A percentile compares a stretch with the other conserved stretches of the same genome.
Evolutionary conservation across 768 basidiomycete genomes (phyloP).

Genomic region (Saitozyma podzolica): DNA sequence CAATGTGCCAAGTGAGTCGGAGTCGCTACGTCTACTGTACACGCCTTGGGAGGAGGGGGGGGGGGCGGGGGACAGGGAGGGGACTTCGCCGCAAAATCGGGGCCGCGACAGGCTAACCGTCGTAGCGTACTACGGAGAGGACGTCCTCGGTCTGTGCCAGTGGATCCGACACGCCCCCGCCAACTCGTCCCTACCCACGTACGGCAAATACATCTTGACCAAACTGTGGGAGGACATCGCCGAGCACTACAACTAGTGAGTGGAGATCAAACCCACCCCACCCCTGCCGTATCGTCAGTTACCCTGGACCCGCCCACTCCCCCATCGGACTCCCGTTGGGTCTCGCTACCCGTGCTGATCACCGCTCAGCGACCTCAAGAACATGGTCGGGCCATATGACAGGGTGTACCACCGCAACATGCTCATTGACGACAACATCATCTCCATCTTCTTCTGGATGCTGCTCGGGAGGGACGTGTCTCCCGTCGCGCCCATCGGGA

Average conservation of each 20-base stretch:
- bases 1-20: conserved; percentile 12
- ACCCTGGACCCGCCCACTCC: too few species aligned
- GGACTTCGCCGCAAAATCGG: background rate
- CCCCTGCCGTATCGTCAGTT: background rate
- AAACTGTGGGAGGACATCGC: conserved; percentile 12
- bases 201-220: conserved; percentile 9
- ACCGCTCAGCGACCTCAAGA: conserved; percentile 11
- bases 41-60: too few species aligned
- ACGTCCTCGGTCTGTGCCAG: conserved; percentile 4
- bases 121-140: conserved; percentile 11
- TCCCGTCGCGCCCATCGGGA: conserved; percentile 12
- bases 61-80: too few species aligned
- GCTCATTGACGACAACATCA: conserved; percentile 10
- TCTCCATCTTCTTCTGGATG: conserved; percentile 14
- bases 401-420: conserved; percentile 17
- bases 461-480: conserved; percentile 7
- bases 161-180: conserved; percentile 14
- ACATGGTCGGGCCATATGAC: conserved; percentile 17
- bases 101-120: background rate
- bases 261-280: background rate
- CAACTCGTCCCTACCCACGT: background rate
- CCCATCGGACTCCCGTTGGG: too few species aligned
- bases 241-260: conserved; percentile 17
- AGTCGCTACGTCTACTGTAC: background rate
- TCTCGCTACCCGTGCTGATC: too few species aligned